Evolutionary conservation across 192 early-diverging fungal species (phyloP).

Genomic region (Piromyces finnis): DNA sequence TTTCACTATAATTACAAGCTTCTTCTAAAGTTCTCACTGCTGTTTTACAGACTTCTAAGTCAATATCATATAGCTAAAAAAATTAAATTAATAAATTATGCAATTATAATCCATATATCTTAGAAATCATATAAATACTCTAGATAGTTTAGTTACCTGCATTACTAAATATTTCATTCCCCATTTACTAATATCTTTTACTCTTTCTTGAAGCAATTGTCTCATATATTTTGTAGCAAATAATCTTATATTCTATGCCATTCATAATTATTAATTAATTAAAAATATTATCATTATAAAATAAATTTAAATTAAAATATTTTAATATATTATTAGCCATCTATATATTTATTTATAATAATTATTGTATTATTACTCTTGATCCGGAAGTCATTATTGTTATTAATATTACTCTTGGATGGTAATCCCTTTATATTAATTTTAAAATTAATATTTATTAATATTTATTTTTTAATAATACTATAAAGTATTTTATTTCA

Average conservation of each 20-base stretch:
- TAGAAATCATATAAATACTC: too few species aligned
- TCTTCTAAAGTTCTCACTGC: conserved; percentile 49
- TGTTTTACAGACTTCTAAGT: conserved; percentile 46
- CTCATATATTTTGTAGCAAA: conserved; percentile 57
- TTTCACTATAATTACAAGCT: conserved; percentile 39
- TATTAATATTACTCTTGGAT: conserved; percentile 56
- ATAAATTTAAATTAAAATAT: too few species aligned
- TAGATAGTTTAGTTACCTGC: conserved; percentile 18
- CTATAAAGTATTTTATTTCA: too few species aligned
- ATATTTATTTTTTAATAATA: too few species aligned
- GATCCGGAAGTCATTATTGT: conserved; percentile 75
- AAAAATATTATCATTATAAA: not conserved
- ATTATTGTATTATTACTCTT: conserved; percentile 23
- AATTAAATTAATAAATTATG: not conserved
- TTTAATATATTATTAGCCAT: too few species aligned
- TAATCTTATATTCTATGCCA: conserved; percentile 33
- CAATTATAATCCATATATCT: too few species aligned
- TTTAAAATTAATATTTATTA: too few species aligned
- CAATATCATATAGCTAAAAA: conserved; percentile 53
- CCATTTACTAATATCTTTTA: conserved; percentile 49
- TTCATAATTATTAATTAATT: too few species aligned
- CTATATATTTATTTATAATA: too few species aligned
- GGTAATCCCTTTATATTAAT: conserved; percentile 38
- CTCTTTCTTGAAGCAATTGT: conserved; percentile 33
- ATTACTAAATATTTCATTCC: conserved; percentile 50